These are phyloP conservation scores for Hirsutella thompsonii DNA, from an alignment of 2,329 filamentous ascomycete species.

Conservation along the genomic window DNA sequence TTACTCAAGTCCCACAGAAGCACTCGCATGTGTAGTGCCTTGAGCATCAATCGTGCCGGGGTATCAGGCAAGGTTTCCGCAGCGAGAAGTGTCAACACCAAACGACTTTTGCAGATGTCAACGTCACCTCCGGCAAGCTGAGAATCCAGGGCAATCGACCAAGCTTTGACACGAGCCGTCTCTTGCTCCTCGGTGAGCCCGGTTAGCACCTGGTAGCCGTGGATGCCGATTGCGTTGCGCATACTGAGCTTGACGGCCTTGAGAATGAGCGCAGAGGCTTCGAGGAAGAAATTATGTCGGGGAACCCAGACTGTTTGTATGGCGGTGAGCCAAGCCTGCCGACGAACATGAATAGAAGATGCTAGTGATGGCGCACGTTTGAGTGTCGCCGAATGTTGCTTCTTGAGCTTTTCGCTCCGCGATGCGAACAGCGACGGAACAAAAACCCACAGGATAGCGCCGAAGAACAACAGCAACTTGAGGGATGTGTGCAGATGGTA, in stretches of 20 bases:
- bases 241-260: slow-evolving; percentile 75
- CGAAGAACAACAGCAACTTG: slow-evolving; percentile 38
- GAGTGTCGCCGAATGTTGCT: slow-evolving; percentile 29
- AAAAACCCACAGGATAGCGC: slow-evolving; percentile 40
- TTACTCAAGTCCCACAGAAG: slow-evolving; percentile 68
- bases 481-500: slow-evolving; percentile 40
- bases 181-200: slow-evolving; percentile 78
- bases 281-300: slow-evolving; percentile 72
- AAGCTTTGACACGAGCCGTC: slow-evolving; percentile 74
- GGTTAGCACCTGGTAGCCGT: slow-evolving; percentile 65
- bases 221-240: slow-evolving; percentile 63
- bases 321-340: slow-evolving; percentile 84
- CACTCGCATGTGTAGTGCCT: slow-evolving; percentile 82
- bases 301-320: slow-evolving; percentile 90
- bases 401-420: slow-evolving; percentile 36
- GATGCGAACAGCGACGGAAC: slow-evolving; percentile 37
- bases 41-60: slow-evolving; percentile 75
- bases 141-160: slow-evolving; percentile 86
- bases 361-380: slow-evolving; percentile 56
- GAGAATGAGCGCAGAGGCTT: slow-evolving; percentile 65
- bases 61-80: slow-evolving; percentile 78
- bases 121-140: slow-evolving; percentile 84
- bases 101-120: slow-evolving; percentile 76
- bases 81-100: slow-evolving; percentile 76
- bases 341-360: slow-evolving; percentile 72